Evolutionary conservation across 2,329 filamentous ascomycete genomes (phyloP), one percentile per base, ranked within the genome.

Genomic region (Aspergillus viridinutans): DNA sequence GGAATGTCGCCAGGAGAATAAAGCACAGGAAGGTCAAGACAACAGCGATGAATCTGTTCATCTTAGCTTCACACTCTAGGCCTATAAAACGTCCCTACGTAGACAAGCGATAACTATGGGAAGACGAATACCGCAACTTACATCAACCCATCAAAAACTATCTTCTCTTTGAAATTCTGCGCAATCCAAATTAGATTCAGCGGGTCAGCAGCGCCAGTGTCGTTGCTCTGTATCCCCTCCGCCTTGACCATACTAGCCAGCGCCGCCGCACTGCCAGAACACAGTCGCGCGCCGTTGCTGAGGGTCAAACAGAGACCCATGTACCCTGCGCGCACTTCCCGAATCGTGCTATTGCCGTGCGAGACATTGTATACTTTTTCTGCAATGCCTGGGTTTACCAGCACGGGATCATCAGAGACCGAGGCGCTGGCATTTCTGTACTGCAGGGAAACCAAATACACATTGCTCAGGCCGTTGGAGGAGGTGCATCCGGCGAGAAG

Each of bases 141-240:
- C 62, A 63, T 53, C 28, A 64, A 40, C 8, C 61, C 60, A 48
- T 58, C 52, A 48, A 63, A 63, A 7, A 60, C 52, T 35, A 59
- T 63, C 23, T 54, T 55, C 14, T 59, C 53, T 26, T 40, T 61
- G 35, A 64, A 64, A 12, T 52, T 42, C 10, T 61, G 52, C 1
- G 60, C 61, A 26, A 64, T 57, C 35, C 54, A 57, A 21, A 64
- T 53, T 52, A 64, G 43, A 53, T 62, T 62, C 17, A 62, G 56
- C 38, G 58, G 59, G 17, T 57, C 57, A 1, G 50, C 53, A 3
- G 32, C 14, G 4, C 12, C 32, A n/a, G 45, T 53, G 0, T 12
- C 14, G n/a, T 53, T 60, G 4, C 12, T 14, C 32, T 35, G 32
- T 3, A 35, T 14, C 12, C 45, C 58, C 25, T 47, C 28, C 1